phyloP scores from a whole-genome alignment of 2,329 filamentous ascomycete genomes.

The Lecanosticta acicola region DNA sequence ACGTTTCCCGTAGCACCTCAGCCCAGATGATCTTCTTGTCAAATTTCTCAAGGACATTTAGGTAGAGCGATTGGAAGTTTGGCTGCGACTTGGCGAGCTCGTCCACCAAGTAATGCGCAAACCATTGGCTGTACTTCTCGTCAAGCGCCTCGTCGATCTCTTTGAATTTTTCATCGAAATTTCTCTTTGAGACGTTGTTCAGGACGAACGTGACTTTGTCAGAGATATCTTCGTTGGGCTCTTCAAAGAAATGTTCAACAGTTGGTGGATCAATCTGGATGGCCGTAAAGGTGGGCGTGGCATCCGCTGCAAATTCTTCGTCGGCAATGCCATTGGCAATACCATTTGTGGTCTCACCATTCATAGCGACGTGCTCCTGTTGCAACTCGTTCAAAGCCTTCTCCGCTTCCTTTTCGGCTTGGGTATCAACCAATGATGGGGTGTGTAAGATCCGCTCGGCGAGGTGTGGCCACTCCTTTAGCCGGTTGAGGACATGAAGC shows the following conservation, averaged over 20 bases:
- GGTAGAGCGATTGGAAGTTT: constrained; percentile 90
- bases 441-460: constrained; percentile 81
- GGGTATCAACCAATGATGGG: constrained; percentile 73
- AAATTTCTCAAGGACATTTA: constrained; percentile 80
- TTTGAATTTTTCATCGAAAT: constrained; percentile 74
- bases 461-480: constrained; percentile 93
- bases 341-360: constrained; percentile 30
- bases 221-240: constrained; percentile 77
- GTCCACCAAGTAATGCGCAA: constrained; percentile 89
- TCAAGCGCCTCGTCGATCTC: constrained; percentile 76
- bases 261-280: constrained; percentile 69
- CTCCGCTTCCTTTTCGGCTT: constrained; percentile 38
- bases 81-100: constrained; percentile 95
- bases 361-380: constrained; percentile 24
- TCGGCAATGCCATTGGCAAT: constrained; percentile 71
- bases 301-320: constrained; percentile 54
- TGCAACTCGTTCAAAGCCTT: constrained; percentile 28
- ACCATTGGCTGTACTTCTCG: constrained; percentile 87
- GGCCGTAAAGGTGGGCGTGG: constrained; percentile 67
- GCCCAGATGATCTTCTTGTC: constrained; percentile 73
- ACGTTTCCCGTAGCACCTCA: constrained; percentile 90
- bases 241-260: constrained; percentile 62
- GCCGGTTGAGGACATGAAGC: constrained; percentile 75
- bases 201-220: constrained; percentile 93
- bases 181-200: constrained; percentile 92